Evolutionary conservation across 768 basidiomycete species (phyloP).

Genomic region (Mycena chlorophos): DNA sequence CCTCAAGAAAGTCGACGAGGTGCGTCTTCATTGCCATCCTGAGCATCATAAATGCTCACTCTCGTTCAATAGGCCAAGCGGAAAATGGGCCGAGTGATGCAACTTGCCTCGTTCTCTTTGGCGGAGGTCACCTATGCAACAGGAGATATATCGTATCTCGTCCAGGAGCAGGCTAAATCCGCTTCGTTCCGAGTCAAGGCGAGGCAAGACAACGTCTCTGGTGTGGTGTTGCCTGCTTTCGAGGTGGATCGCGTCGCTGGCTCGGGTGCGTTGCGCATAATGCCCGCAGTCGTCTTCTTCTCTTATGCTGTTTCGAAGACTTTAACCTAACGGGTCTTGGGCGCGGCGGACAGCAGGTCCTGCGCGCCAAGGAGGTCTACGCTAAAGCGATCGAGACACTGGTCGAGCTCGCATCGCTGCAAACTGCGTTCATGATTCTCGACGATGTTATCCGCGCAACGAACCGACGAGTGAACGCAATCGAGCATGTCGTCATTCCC

Average conservation of each 20-base stretch:
- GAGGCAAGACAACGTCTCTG: conserved; percentile 97
- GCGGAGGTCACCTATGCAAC: conserved; percentile 98
- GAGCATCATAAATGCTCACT: conserved; percentile 21
- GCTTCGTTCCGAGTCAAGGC: conserved; percentile 93
- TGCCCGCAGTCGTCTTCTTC: background rate
- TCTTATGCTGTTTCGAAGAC: conserved; percentile 49
- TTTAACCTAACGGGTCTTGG: conserved; percentile 97
- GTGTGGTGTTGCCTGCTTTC: conserved; percentile 93
- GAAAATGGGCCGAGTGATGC: conserved; percentile 99
- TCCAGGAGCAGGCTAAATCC: conserved; percentile 91
- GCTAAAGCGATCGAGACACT: conserved; percentile 97
- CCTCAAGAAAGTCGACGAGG: conserved; percentile 96
- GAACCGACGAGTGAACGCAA: conserved; percentile 97
- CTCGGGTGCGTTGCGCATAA: conserved; percentile 57
- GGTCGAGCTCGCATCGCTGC: conserved; percentile 93
- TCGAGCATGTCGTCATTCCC: conserved; percentile 96
- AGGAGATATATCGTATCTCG: conserved; percentile 95
- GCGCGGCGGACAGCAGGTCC: conserved; percentile 93
- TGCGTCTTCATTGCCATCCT: conserved; percentile 32
- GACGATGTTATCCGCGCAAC: conserved; percentile 99
- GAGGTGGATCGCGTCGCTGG: conserved; percentile 86
- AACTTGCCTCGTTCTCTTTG: conserved; percentile 97
- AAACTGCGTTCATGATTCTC: conserved; percentile 97
- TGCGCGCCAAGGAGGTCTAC: conserved; percentile 94
- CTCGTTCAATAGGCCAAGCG: conserved; percentile 76